Conservation (phyloP, 2,329 filamentous ascomycete genomes). For the Huntiella abstrusa region DNA sequence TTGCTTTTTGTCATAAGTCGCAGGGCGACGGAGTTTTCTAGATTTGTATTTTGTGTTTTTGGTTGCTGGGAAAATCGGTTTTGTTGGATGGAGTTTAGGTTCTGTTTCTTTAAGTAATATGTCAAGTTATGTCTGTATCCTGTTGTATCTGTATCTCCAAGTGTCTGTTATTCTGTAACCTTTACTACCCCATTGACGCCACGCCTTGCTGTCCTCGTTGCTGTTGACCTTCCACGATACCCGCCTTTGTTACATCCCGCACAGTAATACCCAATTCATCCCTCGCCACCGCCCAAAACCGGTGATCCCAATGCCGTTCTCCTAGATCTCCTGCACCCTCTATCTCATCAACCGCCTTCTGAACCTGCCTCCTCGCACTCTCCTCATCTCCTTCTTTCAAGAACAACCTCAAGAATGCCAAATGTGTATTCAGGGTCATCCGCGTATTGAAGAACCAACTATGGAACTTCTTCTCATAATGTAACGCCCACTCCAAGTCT, state of each 20-base stretch:
- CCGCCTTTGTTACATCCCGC: no score
- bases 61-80: background rate
- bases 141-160: no score
- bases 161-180: background rate
- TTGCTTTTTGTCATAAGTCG: background rate
- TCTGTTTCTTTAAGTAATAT: no score
- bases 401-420: slow-evolving; percentile 23
- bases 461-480: slow-evolving; percentile 25
- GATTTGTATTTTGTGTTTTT: background rate
- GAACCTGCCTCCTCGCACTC: slow-evolving; percentile 18
- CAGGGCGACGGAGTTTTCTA: background rate
- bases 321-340: slow-evolving; percentile 13
- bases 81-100: no score
- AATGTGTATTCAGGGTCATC: slow-evolving; percentile 23
- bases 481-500: slow-evolving; percentile 27
- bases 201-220: no score
- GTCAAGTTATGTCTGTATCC: no score
- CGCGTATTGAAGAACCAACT: slow-evolving; percentile 24
- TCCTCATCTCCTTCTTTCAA: slow-evolving; percentile 14
- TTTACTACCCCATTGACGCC: background rate
- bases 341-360: slow-evolving; percentile 13
- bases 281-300: slow-evolving; percentile 30
- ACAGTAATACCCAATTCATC: slow-evolving; percentile 14
- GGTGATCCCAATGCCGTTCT: slow-evolving; percentile 26
- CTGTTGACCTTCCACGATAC: no score